These are phyloP conservation scores for Diaporthe helianthi DNA, from an alignment of 2,329 filamentous ascomycete genomes.

Conservation along the genomic window DNA sequence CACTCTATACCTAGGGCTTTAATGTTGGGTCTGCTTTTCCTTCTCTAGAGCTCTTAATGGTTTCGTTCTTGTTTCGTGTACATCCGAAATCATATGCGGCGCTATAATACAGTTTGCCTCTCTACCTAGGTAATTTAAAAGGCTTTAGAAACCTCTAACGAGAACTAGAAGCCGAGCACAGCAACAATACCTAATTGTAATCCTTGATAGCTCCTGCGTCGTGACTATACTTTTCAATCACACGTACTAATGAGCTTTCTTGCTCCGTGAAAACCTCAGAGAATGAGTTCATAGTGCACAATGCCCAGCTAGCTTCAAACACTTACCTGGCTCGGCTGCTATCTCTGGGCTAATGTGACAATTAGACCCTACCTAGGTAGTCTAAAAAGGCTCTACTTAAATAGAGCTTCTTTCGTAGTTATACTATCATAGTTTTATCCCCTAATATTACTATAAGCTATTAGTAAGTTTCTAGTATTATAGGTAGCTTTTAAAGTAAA, in stretches of 20 bases:
- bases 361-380: too few relatives aligned
- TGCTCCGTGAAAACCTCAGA: neutral
- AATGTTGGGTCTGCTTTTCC: too few relatives aligned
- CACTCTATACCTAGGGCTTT: too few relatives aligned
- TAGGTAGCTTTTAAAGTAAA: neutral
- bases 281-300: neutral
- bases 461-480: neutral
- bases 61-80: too few relatives aligned
- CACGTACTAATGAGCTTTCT: neutral
- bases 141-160: neutral
- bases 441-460: too few relatives aligned
- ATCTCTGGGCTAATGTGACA: neutral
- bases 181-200: too few relatives aligned
- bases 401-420: neutral
- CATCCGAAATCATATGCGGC: too few relatives aligned
- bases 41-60: too few relatives aligned
- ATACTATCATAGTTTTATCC: neutral
- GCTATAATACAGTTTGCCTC: too few relatives aligned
- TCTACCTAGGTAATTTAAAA: too few relatives aligned
- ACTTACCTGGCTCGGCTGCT: neutral
- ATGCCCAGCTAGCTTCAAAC: slow-evolving; percentile 4
- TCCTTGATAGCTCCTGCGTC: neutral
- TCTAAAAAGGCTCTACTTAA: too few relatives aligned
- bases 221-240: neutral
- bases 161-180: too few relatives aligned